Evolutionary conservation across 441 rosid genomes (phyloP), one percentile per base, ranked within the genome.

Genomic region (Syzygium malaccense): DNA sequence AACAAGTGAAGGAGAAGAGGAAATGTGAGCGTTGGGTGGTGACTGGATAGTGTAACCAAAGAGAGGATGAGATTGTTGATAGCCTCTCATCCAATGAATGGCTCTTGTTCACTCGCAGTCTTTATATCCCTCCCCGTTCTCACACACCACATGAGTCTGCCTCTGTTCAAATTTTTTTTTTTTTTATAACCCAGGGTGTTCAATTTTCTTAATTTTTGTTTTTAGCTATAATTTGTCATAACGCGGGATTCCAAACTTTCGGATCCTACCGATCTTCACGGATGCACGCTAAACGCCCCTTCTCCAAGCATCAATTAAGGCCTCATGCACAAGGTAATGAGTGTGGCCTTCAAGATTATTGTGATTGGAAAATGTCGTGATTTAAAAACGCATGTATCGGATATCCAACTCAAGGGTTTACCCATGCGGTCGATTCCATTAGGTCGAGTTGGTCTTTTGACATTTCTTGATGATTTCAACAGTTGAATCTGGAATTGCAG

Each of bases 51-150:
- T 12, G 58, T 53, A 55, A 55, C 48, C 18, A 13, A 79, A 66
- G 93, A 88, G 91, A 92, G 95, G 98, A 96, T 96, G 90, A 95
- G 99, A 95, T 93, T 95, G 55, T 91, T 95, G 98, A 97, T 97
- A 96, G 96, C 93, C 93, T 96, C 92, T 91, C 88, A 86, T 89
- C 87, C 91, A 92, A 87, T 88, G 97, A 92, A 95, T 96, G 99
- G 99, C 91, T 95, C 92, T 93, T 91, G 87, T 94, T 94, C 51
- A 25, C 49, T 71, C 51, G 28, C 83, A 28, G 83, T 37, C 83
- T 20, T 71, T 71, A 71, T 37, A 71, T 71, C 83, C 80, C 79
- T 33, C 79, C 28, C 26, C n/a, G 6, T 71, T 71, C 51, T 71
- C 51, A 11, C 51, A 0, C 28, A 6, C 83, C 83, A 37, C 83